Percentiles rank a stretch among this genome's conserved stretches.
phyloP scores from a whole-genome alignment of 495 filamentous ascomycete species.

The Penicillium manginii region DNA sequence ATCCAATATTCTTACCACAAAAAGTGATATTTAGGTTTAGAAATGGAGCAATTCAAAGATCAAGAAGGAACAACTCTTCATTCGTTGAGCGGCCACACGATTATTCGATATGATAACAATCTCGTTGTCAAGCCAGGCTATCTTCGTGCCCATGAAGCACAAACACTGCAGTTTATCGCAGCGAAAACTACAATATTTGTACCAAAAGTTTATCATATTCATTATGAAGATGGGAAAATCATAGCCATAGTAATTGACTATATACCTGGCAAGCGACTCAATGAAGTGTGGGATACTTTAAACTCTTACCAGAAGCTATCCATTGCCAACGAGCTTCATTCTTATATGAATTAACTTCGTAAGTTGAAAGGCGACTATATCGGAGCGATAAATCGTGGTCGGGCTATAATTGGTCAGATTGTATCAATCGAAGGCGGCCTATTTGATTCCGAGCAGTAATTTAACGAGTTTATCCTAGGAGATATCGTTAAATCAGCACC shows the following conservation, averaged over 20 bases:
- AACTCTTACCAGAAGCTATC: slow-evolving; percentile 19
- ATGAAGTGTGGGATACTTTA: slow-evolving; percentile 25
- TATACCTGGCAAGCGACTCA: slow-evolving; percentile 32
- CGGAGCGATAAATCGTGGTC: slow-evolving; percentile 21
- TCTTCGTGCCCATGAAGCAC: slow-evolving; percentile 10
- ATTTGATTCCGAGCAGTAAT: slow-evolving; percentile 27
- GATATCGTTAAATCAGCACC: slow-evolving; percentile 18
- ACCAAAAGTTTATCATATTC: slow-evolving; percentile 27
- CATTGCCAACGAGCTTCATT: slow-evolving; percentile 22
- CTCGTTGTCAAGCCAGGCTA: slow-evolving; percentile 12
- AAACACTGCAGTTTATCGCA: slow-evolving; percentile 26
- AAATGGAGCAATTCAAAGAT: background rate
- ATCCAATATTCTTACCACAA: too few relatives aligned
- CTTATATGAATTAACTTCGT: slow-evolving; percentile 26
- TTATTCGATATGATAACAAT: slow-evolving; percentile 11
- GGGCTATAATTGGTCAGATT: slow-evolving; percentile 16
- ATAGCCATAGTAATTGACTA: slow-evolving; percentile 33
- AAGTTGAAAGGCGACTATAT: slow-evolving; percentile 30
- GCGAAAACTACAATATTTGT: slow-evolving; percentile 36
- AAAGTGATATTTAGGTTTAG: too few relatives aligned
- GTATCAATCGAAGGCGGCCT: slow-evolving; percentile 27
- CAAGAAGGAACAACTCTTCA: slow-evolving; percentile 8
- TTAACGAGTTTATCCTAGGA: slow-evolving; percentile 33
- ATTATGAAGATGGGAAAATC: slow-evolving; percentile 19
- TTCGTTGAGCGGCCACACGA: slow-evolving; percentile 2